Evolutionary conservation across 2,329 filamentous ascomycete genomes (phyloP).

Genomic region (Peltaster fructicola): DNA sequence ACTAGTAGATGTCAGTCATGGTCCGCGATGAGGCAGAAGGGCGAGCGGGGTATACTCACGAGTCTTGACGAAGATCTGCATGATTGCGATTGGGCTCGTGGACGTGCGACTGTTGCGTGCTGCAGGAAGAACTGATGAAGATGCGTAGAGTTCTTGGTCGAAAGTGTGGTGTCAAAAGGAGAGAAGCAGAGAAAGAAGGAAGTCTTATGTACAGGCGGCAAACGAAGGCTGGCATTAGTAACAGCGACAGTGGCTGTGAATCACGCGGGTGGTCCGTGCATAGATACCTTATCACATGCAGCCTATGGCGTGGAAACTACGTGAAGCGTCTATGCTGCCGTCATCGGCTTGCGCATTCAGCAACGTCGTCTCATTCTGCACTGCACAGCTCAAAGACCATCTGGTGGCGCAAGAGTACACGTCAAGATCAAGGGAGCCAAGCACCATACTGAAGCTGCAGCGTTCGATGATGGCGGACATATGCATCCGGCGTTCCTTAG

Average conservation of each 20-base stretch:
- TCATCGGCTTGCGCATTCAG: no score
- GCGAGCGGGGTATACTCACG: slow-evolving; percentile 40
- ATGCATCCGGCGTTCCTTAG: no score
- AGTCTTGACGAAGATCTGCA: slow-evolving; percentile 99
- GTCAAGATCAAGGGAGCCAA: no score
- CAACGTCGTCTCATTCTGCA: no score
- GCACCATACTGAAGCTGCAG: no score
- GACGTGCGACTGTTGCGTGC: slow-evolving; percentile 6
- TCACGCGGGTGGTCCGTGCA: neutral
- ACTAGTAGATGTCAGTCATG: slow-evolving; percentile 28
- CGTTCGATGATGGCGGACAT: no score
- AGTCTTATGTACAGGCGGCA: neutral
- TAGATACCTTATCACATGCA: no score
- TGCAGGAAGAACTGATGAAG: slow-evolving; percentile 4
- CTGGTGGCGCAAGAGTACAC: no score
- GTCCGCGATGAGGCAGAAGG: slow-evolving; percentile 8
- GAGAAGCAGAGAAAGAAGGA: slow-evolving; percentile 2
- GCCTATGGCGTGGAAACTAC: no score
- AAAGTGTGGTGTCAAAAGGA: slow-evolving; percentile 4
- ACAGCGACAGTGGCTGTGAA: slow-evolving; percentile 1
- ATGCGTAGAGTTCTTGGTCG: slow-evolving; percentile 4
- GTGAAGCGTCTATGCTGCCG: no score
- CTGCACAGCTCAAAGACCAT: no score
- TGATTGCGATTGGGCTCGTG: slow-evolving; percentile 27
- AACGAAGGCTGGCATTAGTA: neutral